Evolutionary conservation across 1,139 yeast species (phyloP), one percentile per base, ranked within the genome.

Genomic region (Suhomyces chickasaworum): DNA sequence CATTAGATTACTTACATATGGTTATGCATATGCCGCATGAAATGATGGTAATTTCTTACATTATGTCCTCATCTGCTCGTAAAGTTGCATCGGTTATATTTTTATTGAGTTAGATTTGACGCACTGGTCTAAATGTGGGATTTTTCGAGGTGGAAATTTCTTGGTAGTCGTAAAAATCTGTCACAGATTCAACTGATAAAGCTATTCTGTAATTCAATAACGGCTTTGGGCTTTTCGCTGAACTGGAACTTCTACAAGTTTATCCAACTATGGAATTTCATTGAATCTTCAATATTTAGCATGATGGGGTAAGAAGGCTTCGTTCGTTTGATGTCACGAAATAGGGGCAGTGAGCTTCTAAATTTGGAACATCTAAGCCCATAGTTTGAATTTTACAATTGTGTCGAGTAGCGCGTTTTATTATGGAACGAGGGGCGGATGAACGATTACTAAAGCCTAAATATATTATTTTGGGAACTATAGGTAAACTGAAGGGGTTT

Each of bases 81-180:
- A 35, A 35, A 34, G 17, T 17, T 9, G 35, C 35, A 32, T 32
- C 35, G 37, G 12, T 16, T 21, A 22, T 21, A 22, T 22, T 23
- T 21, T 13, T 13, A 9, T 18, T 35, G 20, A n/a, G 29, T 15
- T 18, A 23, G 12, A 13, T 20, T 21, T 35, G 25, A 35, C 20
- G 37, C 37, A 35, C 29, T 21, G 25, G 22, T 20, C 37, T 15
- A 35, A 29, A 35, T 13, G 13, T 35, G 7, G 34, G 34, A n/a
- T n/a, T 37, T 6, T 20, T 29, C 40, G 34, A 37, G 27, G 16
- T n/a, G 10, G 18, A 16, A 10, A 13, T 27, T 25, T 18, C 35
- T 23, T 25, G 41, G 37, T 35, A 39, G 30, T 39, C 45, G 45
- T 42, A 42, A 42, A 42, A 16, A 18, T n/a, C 41, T 37, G 45